phyloP scores from a whole-genome alignment of 2,329 filamentous ascomycete genomes.

The Colletotrichum shisoi region DNA sequence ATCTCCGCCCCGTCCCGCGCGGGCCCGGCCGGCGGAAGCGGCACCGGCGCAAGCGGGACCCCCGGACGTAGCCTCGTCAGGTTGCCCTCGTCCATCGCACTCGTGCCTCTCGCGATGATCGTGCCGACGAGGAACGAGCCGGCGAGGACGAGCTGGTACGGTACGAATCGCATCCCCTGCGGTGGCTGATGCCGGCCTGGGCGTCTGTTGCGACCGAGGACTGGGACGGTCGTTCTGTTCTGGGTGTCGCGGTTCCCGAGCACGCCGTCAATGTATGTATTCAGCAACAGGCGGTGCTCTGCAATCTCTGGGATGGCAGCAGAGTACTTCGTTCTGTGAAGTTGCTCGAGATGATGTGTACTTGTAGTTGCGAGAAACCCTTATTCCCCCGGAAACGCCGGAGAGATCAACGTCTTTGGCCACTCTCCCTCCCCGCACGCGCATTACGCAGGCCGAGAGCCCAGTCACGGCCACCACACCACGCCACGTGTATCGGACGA shows the following conservation, averaged over 20 bases:
- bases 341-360: not conserved
- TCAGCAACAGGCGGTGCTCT: no score
- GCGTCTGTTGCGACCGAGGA: not conserved
- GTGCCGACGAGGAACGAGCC: not conserved
- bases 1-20: constrained; percentile 49
- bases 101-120: not conserved
- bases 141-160: not conserved
- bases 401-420: not conserved
- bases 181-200: not conserved
- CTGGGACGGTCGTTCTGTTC: no score
- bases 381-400: not conserved
- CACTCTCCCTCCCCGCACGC: not conserved
- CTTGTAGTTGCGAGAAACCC: not conserved
- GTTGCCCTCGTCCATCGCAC: constrained; percentile 41
- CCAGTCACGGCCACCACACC: not conserved
- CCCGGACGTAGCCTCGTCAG: constrained; percentile 47
- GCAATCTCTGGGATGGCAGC: no score
- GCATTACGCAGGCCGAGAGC: constrained; percentile 7
- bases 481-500: not conserved
- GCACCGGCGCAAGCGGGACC: constrained; percentile 46
- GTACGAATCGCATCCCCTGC: not conserved
- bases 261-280: no score
- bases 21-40: constrained; percentile 49
- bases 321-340: not conserved
- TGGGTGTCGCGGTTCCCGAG: no score